Percentiles rank a stretch among this genome's conserved stretches.
Evolutionary conservation across 208 protist species (phyloP).

Genomic region (Trypanosomatidae sp.): DNA sequence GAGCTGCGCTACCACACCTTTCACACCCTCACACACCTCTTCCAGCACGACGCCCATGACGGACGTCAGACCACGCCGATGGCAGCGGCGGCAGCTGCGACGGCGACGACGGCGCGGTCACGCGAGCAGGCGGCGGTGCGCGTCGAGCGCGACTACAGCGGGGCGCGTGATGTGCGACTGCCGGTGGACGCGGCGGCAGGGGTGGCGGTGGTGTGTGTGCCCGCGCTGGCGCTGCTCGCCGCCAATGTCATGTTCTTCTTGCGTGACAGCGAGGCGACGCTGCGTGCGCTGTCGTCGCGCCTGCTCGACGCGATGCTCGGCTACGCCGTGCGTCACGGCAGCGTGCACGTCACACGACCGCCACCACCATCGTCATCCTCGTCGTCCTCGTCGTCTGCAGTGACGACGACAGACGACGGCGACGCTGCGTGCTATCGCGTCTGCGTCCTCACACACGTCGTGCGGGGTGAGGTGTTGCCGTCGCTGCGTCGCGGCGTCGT

Average conservation of each 20-base stretch:
- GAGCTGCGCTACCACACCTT: slow-evolving; percentile 80
- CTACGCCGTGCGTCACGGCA: slow-evolving; percentile 16
- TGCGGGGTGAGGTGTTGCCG: slow-evolving; percentile 51
- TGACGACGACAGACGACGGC: no score
- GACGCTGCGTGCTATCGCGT: slow-evolving; percentile 1
- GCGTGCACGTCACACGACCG: no score
- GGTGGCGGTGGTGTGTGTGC: slow-evolving; percentile 36
- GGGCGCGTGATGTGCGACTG: slow-evolving; percentile 41
- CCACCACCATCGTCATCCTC: background rate
- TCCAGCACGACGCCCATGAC: slow-evolving; percentile 47
- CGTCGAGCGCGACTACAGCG: slow-evolving; percentile 49
- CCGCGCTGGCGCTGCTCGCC: slow-evolving; percentile 36
- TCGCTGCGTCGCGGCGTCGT: slow-evolving; percentile 76
- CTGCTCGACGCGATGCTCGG: slow-evolving; percentile 61
- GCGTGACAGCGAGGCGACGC: slow-evolving; percentile 67
- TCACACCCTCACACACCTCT: slow-evolving; percentile 60
- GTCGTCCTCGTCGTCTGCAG: no score
- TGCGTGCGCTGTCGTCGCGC: slow-evolving; percentile 48
- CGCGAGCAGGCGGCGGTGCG: slow-evolving; percentile 21
- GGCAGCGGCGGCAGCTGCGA: no score
- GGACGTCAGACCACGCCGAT: background rate
- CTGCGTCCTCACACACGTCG: slow-evolving; percentile 43
- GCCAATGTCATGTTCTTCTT: slow-evolving; percentile 76
- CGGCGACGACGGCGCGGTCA: no score
- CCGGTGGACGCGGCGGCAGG: slow-evolving; percentile 24